These are phyloP conservation scores for Phytopythium aichiense DNA, from an alignment of 352 stramenopile genomes.

Conservation along the genomic window DNA sequence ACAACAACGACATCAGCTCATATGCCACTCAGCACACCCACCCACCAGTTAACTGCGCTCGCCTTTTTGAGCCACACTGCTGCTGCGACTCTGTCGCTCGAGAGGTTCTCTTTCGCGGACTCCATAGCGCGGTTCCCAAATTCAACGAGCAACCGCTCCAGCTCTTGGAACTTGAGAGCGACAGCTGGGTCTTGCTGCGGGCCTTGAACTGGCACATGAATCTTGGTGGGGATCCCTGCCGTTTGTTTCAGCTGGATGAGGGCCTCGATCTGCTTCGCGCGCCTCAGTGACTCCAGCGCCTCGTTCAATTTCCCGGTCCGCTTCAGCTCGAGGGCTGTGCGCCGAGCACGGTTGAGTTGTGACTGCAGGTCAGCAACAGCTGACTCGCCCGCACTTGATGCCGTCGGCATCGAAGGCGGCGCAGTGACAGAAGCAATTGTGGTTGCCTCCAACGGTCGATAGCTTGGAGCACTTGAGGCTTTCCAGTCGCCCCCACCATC, in stretches of 20 bases:
- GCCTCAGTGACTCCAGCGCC: slow-evolving; percentile 59
- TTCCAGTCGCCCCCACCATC: background rate
- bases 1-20: background rate
- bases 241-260: slow-evolving; percentile 47
- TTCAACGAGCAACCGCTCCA: slow-evolving; percentile 61
- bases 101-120: slow-evolving; percentile 47
- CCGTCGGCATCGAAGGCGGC: background rate
- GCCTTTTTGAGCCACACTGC: slow-evolving; percentile 60
- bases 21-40: background rate
- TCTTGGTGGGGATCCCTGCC: background rate
- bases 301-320: slow-evolving; percentile 47
- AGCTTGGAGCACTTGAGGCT: background rate
- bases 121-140: slow-evolving; percentile 55
- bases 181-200: slow-evolving; percentile 13
- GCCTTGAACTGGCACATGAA: background rate
- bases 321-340: slow-evolving; percentile 48
- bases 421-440: background rate
- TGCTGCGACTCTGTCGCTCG: slow-evolving; percentile 40
- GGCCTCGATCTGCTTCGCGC: slow-evolving; percentile 67
- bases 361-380: slow-evolving; percentile 1
- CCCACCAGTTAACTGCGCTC: background rate
- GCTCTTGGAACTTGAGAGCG: slow-evolving; percentile 39
- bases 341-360: slow-evolving; percentile 45
- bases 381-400: background rate
- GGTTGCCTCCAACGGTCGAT: background rate